phyloP scores from a whole-genome alignment of 1,284 basidiomycete species.

The Marasmius fiardii region DNA sequence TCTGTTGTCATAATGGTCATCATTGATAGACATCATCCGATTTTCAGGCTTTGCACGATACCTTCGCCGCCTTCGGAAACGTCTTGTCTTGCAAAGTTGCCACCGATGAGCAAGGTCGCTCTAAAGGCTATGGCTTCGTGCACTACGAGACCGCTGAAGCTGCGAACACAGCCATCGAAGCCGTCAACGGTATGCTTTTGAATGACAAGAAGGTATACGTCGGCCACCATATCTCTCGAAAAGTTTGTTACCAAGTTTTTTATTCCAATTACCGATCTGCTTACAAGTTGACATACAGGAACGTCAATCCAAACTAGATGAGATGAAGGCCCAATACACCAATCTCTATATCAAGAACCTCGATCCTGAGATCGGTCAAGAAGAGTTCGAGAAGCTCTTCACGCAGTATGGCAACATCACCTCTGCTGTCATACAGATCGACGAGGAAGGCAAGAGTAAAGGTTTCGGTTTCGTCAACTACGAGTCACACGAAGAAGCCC shows the following conservation, averaged over 20 bases:
- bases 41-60: conserved; percentile 98
- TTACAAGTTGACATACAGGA: conserved; percentile 46
- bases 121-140: conserved; percentile 97
- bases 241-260: conserved; percentile 52
- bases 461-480: conserved; percentile 99
- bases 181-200: conserved; percentile 98
- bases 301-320: conserved; percentile 97
- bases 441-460: conserved; percentile 89
- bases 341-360: conserved; percentile 99
- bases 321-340: conserved; percentile 95
- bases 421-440: conserved; percentile 79
- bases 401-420: conserved; percentile 82
- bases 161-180: conserved; percentile 94
- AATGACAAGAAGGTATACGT: conserved; percentile 99
- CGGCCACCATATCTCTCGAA: conserved; percentile 96
- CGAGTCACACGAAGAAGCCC: conserved; percentile 90
- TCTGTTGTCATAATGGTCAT: neutral
- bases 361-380: conserved; percentile 80
- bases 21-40: conserved; percentile 3
- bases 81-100: conserved; percentile 99
- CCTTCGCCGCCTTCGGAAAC: conserved; percentile 98
- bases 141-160: conserved; percentile 99
- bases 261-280: conserved; percentile 1
- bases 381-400: conserved; percentile 89
- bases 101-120: conserved; percentile 88